phyloP scores from a whole-genome alignment of 2,329 filamentous ascomycete genomes.

The Fusarium albidum region DNA sequence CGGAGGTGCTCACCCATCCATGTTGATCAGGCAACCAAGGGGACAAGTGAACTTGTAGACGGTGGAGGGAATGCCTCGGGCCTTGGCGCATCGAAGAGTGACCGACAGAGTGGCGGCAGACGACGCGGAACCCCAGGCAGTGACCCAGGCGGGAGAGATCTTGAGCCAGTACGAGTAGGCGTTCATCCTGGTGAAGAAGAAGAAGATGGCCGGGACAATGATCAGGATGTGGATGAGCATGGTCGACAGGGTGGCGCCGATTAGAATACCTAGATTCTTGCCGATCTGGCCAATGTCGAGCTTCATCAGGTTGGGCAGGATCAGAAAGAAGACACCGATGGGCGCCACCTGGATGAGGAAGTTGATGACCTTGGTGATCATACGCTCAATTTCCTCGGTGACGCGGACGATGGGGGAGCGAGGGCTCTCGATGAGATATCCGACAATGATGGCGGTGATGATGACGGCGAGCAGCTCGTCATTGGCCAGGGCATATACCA shows the following conservation, averaged over 20 bases:
- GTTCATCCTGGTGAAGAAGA: conserved; percentile 52
- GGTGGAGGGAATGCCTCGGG: conserved; percentile 51
- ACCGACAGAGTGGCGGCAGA: conserved; percentile 61
- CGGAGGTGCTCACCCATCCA: conserved; percentile 51
- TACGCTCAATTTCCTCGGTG: conserved; percentile 55
- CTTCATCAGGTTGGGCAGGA: conserved; percentile 59
- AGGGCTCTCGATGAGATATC: conserved; percentile 52
- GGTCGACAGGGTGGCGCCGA: conserved; percentile 54
- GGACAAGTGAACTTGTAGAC: conserved; percentile 57
- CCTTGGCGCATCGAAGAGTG: conserved; percentile 52
- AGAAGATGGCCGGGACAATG: conserved; percentile 54
- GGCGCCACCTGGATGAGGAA: conserved; percentile 59
- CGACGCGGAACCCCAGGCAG: conserved; percentile 62
- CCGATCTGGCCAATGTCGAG: conserved; percentile 58
- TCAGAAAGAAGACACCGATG: conserved; percentile 62
- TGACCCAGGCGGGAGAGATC: conserved; percentile 60
- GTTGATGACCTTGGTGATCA: conserved; percentile 56
- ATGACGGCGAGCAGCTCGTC: conserved; percentile 57
- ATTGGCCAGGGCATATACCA: conserved; percentile 55
- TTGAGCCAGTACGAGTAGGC: conserved; percentile 58
- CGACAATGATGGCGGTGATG: conserved; percentile 55
- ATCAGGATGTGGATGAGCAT: conserved; percentile 58
- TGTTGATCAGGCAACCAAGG: conserved; percentile 58
- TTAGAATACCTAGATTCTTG: conserved; percentile 57
- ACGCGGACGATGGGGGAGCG: conserved; percentile 51